Percentiles rank a stretch among this genome's conserved stretches.
Conservation (phyloP, 371 early-diverging fungal genomes). For the Lichtheimia ramosa region DNA sequence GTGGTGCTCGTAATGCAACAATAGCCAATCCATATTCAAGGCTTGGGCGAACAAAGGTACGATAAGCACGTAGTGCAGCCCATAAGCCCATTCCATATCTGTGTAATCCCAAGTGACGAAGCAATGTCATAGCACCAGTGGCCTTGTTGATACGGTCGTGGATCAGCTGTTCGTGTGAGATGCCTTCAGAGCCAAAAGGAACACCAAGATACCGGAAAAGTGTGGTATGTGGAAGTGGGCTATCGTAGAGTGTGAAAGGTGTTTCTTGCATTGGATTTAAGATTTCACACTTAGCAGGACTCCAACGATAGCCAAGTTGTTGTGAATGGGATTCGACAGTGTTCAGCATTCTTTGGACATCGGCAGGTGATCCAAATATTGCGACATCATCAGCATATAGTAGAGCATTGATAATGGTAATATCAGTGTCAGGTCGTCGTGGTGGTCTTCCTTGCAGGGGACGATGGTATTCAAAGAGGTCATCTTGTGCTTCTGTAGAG, state of each 20-base stretch:
- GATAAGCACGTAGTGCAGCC: constrained; percentile 3
- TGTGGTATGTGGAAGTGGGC: not conserved
- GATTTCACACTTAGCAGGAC: constrained; percentile 20
- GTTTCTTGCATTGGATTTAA: not conserved
- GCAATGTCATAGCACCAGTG: constrained; percentile 1
- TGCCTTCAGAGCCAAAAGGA: not conserved
- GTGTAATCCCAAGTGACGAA: constrained; percentile 1
- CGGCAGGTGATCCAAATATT: constrained; percentile 3
- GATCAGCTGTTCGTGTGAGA: not conserved
- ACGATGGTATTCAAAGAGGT: not conserved
- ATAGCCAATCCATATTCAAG: constrained; percentile 12
- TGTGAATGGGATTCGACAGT: constrained; percentile 8
- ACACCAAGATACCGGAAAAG: constrained; percentile 8
- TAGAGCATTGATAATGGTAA: constrained; percentile 4
- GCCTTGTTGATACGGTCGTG: constrained; percentile 1
- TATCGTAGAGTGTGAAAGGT: not conserved
- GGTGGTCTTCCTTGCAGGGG: not conserved
- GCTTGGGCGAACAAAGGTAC: constrained; percentile 6
- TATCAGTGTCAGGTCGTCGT: not conserved
- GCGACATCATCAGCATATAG: constrained; percentile 21
- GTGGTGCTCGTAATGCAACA: not conserved
- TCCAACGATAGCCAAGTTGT: constrained; percentile 18
- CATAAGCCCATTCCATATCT: constrained; percentile 1
- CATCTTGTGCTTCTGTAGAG: not conserved
- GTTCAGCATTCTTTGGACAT: constrained; percentile 6